Percentiles rank a stretch among this genome's conserved stretches.
phyloP scores from a whole-genome alignment of 1,139 yeast species.

The Diutina siamensis region DNA sequence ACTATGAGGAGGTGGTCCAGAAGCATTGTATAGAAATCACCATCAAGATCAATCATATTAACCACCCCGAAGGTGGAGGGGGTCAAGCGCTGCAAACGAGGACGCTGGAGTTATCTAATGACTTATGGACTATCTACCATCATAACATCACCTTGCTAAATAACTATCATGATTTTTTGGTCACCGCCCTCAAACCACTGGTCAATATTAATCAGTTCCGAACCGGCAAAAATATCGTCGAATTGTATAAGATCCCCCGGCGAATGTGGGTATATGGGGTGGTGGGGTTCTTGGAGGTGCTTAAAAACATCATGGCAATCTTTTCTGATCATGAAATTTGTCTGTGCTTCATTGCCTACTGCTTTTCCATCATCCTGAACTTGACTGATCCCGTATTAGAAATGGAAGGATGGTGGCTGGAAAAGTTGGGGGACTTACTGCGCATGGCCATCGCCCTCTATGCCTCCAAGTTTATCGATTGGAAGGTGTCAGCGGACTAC shows the following conservation, averaged over 20 bases:
- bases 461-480: slow-evolving; percentile 65
- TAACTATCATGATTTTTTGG: slow-evolving; percentile 57
- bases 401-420: slow-evolving; percentile 69
- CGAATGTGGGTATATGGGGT: slow-evolving; percentile 80
- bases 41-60: slow-evolving; percentile 32
- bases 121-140: slow-evolving; percentile 62
- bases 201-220: slow-evolving; percentile 41
- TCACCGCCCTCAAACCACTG: slow-evolving; percentile 57
- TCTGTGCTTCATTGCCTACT: slow-evolving; percentile 35
- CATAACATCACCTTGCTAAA: slow-evolving; percentile 54
- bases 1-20: slow-evolving; percentile 57
- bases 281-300: slow-evolving; percentile 66
- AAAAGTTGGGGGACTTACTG: slow-evolving; percentile 66
- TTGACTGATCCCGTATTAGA: slow-evolving; percentile 40
- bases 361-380: slow-evolving; percentile 41
- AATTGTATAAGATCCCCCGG: slow-evolving; percentile 63
- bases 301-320: slow-evolving; percentile 58
- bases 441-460: slow-evolving; percentile 77
- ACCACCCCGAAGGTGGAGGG: neutral
- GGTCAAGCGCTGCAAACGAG: slow-evolving; percentile 10
- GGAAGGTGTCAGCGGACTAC: slow-evolving; percentile 69
- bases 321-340: slow-evolving; percentile 40
- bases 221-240: slow-evolving; percentile 65
- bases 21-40: slow-evolving; percentile 51
- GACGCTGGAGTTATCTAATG: slow-evolving; percentile 45